Evolutionary conservation across 2,329 filamentous ascomycete species (phyloP).

Genomic region (Fusarium sp.): DNA sequence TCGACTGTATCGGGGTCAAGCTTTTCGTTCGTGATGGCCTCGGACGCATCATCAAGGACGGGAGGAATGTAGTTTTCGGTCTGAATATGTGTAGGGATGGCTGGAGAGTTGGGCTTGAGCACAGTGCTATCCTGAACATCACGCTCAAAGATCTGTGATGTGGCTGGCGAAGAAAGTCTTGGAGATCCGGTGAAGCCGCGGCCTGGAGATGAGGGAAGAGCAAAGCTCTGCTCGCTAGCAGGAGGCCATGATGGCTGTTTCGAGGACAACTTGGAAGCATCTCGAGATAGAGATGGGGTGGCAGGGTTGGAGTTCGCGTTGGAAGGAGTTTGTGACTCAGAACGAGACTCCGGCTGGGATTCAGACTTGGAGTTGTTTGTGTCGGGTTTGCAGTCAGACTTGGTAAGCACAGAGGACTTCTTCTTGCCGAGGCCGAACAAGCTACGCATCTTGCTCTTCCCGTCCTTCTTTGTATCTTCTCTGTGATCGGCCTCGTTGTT

Average conservation of each 20-base stretch:
- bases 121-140: conserved; percentile 84
- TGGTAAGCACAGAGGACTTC: conserved; percentile 49
- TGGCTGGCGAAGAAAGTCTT: conserved; percentile 78
- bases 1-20: conserved; percentile 90
- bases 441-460: conserved; percentile 61
- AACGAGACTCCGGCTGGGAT: conserved; percentile 22
- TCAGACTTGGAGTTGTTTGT: conserved; percentile 20
- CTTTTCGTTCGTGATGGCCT: conserved; percentile 87
- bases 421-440: conserved; percentile 70
- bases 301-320: conserved; percentile 47
- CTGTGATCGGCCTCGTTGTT: conserved; percentile 49
- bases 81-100: conserved; percentile 92
- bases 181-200: conserved; percentile 76
- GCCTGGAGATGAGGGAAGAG: conserved; percentile 69
- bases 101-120: conserved; percentile 75
- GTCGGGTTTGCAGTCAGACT: conserved; percentile 21
- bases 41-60: conserved; percentile 87
- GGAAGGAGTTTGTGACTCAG: conserved; percentile 42
- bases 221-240: conserved; percentile 53
- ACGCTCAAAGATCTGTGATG: conserved; percentile 88
- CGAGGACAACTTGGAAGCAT: conserved; percentile 50
- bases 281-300: conserved; percentile 46
- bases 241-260: conserved; percentile 53
- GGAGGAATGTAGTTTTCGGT: conserved; percentile 94
- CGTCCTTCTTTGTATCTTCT: conserved; percentile 34